phyloP scores from a whole-genome alignment of 2,329 filamentous ascomycete species.

The Diaporthe vexans region DNA sequence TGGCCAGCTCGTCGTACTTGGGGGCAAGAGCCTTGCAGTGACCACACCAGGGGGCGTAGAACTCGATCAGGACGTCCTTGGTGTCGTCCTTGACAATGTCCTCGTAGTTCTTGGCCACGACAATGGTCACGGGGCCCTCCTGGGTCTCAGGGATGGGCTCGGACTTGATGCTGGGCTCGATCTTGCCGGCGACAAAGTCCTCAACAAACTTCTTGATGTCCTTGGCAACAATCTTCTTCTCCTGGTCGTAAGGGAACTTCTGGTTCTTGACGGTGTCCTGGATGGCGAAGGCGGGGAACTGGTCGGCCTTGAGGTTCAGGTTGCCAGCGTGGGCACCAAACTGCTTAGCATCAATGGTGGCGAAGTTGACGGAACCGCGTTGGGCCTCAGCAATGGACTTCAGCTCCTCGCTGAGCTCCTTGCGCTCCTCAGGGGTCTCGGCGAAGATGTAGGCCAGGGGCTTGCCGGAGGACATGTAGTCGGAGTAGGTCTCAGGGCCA shows the following conservation, averaged over 20 bases:
- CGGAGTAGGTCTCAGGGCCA: slow-evolving; percentile 94
- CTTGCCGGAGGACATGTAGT: slow-evolving; percentile 93
- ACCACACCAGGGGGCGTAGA: slow-evolving; percentile 99
- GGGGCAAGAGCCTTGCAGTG: slow-evolving; percentile 99
- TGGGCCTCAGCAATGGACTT: slow-evolving; percentile 91
- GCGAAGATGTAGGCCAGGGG: slow-evolving; percentile 98
- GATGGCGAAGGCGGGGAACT: slow-evolving; percentile 98
- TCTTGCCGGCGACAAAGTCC: slow-evolving; percentile 86
- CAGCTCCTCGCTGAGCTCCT: slow-evolving; percentile 80
- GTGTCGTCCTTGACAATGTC: slow-evolving; percentile 90
- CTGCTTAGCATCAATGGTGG: slow-evolving; percentile 93
- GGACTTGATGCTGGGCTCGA: slow-evolving; percentile 97
- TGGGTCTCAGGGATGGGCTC: slow-evolving; percentile 96
- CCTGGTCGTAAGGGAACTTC: slow-evolving; percentile 95
- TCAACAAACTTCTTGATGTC: slow-evolving; percentile 86
- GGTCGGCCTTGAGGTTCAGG: slow-evolving; percentile 95
- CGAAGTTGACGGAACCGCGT: slow-evolving; percentile 97
- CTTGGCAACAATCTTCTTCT: slow-evolving; percentile 79
- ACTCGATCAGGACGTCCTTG: slow-evolving; percentile 98
- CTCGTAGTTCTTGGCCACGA: slow-evolving; percentile 96
- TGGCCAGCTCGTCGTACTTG: slow-evolving; percentile 93
- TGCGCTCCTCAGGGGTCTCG: slow-evolving; percentile 90
- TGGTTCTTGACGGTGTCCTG: slow-evolving; percentile 95
- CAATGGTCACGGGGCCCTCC: slow-evolving; percentile 86
- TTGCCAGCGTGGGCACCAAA: slow-evolving; percentile 97